Base-by-base conservation (phyloP, 2,329 filamentous ascomycete species). In the Gnomoniopsis sp. region DNA sequence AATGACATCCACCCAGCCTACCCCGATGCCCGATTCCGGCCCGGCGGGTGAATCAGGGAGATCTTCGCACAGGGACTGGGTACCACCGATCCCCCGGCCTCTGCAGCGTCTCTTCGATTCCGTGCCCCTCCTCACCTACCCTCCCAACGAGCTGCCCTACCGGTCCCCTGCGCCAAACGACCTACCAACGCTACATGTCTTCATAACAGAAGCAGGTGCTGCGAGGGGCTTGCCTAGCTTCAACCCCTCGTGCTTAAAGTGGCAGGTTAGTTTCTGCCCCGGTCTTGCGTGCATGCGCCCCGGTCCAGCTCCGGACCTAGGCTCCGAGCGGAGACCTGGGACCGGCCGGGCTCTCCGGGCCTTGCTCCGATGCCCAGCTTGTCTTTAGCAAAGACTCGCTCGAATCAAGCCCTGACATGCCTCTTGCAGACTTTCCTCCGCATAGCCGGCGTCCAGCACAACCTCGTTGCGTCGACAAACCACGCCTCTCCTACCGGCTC, bases 241-340 rank as follows among this genome's bases (percentile, higher is more conserved):
- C 76, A 98, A 98, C 71, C 95, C 95, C 12, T 86, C 87, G 59
- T 99, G 95, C 77, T 79, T 98, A 69, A 96, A 93, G 78, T 98
- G 92, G 92, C 95, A 98, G 89, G 91, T 93, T 67, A 65, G 85
- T 72, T 1, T 6, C 6, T 8, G n/a, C 36, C 22, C 30, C n/a
- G 21, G 38, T 34, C 23, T 46, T 8, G 3, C 8, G 21, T 14
- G 11, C 34, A 33, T 2, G 15, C 11, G 36, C 10, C 10, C 34
- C 15, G 17, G 43, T 33, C 47, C 12, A 11, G 12, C 3, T 8
- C 3, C 30, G 43, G 55, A 30, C 44, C 55, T 41, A 36, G 11
- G 15, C 15, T 15, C 49, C 19, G 33, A n/a, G n/a, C 30, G 7
- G 11, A 14, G 19, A 6, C 49, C 15, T 19, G 36, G 30, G 7